A percentile compares a stretch with the other conserved stretches of the same genome.
phyloP scores from a whole-genome alignment of 805 yeast species.

The Candida golubevii region DNA sequence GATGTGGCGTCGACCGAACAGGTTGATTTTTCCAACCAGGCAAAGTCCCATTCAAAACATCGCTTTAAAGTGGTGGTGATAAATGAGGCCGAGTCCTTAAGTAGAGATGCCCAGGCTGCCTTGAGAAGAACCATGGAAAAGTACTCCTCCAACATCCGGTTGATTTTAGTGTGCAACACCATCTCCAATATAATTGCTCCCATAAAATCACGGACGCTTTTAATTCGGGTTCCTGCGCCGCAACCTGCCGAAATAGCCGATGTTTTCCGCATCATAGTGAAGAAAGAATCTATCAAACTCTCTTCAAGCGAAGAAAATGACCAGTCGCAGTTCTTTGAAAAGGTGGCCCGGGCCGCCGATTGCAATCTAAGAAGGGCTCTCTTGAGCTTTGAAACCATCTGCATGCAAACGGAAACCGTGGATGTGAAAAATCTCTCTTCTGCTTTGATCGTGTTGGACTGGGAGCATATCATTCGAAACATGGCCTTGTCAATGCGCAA shows the following conservation, averaged over 20 bases:
- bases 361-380: slow-evolving; percentile 78
- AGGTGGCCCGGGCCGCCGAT: slow-evolving; percentile 52
- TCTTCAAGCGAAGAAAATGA: slow-evolving; percentile 37
- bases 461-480: slow-evolving; percentile 76
- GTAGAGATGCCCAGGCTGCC: slow-evolving; percentile 95
- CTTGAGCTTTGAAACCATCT: slow-evolving; percentile 76
- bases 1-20: slow-evolving; percentile 95
- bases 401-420: slow-evolving; percentile 60
- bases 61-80: slow-evolving; percentile 78
- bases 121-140: slow-evolving; percentile 94
- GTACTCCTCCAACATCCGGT: slow-evolving; percentile 80
- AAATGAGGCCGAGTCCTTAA: slow-evolving; percentile 85
- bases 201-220: slow-evolving; percentile 84
- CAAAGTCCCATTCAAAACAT: slow-evolving; percentile 36
- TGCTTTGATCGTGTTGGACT: slow-evolving; percentile 67
- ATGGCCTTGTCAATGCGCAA: slow-evolving; percentile 57
- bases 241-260: slow-evolving; percentile 48
- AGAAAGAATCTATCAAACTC: slow-evolving; percentile 48
- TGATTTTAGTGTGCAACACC: slow-evolving; percentile 81
- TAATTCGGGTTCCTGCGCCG: slow-evolving; percentile 88
- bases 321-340: slow-evolving; percentile 34
- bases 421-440: slow-evolving; percentile 23
- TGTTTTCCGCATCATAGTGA: slow-evolving; percentile 54
- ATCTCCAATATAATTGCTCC: slow-evolving; percentile 92
- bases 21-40: slow-evolving; percentile 66